Base-by-base conservation (phyloP, 2,329 filamentous ascomycete species). In the Ophiosphaerella narmari region DNA sequence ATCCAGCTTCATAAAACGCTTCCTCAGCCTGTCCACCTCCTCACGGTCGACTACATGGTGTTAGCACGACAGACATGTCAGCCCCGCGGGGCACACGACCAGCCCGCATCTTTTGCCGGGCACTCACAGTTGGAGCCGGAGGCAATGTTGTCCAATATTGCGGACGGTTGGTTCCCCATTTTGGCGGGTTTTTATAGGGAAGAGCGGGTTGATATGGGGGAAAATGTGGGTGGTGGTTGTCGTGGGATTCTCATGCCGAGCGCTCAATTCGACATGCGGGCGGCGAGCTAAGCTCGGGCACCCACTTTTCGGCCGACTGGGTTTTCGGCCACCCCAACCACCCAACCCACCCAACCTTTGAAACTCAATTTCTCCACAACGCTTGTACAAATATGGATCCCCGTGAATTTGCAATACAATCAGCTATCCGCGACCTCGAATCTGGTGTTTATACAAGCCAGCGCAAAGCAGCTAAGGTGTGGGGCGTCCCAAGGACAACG, bases 1-100 rank as follows among this genome's bases (percentile, higher is more conserved):
- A 77, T 99, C 94, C 53, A 99, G 81, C 79, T 99, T 99, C 93
- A 97, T 97, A 73, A 99, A 99, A 55, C 93, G 86, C 81, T 99
- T 99, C 70, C 91, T 85, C 73, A 99, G 82, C 68, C 94, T 86
- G 73, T 97, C 94, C 53, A 99, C 91, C 76, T 99, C 94, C 69
- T 99, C 94, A 74, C 90, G 88, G 80, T 99, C 90, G 80, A 99
- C 93, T 97, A 55, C 52, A 48, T 35, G 43, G 38, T 48, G 57
- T 71, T 51, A 70, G 66, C 57, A 52, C 48, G 41, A 35, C 47
- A 21, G 18, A 5, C 41, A 60, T 60, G 63, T 65, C 62, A 68
- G 63, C 61, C 61, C 64, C 63, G 58, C 63, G 56, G 56, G 51
- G 35, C 44, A 47, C 54, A 56, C 57, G 57, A 49, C 60, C 54